These are phyloP conservation scores for Patellifolia procumbens DNA, from an alignment of 179 eudicot genomes.

Conservation along the genomic window DNA sequence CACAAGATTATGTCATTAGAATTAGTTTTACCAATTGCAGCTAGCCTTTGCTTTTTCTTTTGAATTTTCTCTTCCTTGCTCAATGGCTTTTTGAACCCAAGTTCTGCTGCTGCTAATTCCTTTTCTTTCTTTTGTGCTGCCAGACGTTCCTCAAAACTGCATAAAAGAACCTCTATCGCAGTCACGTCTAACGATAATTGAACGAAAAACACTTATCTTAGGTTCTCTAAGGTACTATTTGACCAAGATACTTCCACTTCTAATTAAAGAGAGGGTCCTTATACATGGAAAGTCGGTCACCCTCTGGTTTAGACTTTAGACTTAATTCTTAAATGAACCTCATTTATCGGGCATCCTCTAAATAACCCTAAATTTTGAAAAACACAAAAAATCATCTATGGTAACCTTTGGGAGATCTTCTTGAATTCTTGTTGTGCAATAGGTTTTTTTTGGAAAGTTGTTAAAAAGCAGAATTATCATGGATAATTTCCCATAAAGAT, in stretches of 20 bases:
- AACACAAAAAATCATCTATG: too few species aligned
- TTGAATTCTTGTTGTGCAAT: too few species aligned
- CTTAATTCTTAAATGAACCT: too few species aligned
- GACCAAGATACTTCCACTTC: slow-evolving; percentile 17
- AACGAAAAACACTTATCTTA: background rate
- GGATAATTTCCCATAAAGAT: background rate
- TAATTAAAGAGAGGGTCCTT: too few species aligned
- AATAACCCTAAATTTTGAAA: too few species aligned
- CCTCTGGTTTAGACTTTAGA: too few species aligned
- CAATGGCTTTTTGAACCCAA: slow-evolving; percentile 81
- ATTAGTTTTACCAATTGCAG: slow-evolving; percentile 79
- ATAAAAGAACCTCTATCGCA: slow-evolving; percentile 14
- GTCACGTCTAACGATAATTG: slow-evolving; percentile 17
- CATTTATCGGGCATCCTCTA: too few species aligned
- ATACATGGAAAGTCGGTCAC: too few species aligned
- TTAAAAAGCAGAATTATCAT: too few species aligned
- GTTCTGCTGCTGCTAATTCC: slow-evolving; percentile 67
- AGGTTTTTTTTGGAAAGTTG: too few species aligned
- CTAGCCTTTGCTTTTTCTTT: slow-evolving; percentile 94
- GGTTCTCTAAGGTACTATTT: background rate
- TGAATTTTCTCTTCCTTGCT: slow-evolving; percentile 81
- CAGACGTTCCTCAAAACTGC: slow-evolving; percentile 97
- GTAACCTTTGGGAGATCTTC: too few species aligned
- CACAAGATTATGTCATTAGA: background rate
- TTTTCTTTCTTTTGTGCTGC: slow-evolving; percentile 85